These are phyloP conservation scores for Lachancea sp. DNA, from an alignment of 805 yeast genomes.

Conservation along the genomic window DNA sequence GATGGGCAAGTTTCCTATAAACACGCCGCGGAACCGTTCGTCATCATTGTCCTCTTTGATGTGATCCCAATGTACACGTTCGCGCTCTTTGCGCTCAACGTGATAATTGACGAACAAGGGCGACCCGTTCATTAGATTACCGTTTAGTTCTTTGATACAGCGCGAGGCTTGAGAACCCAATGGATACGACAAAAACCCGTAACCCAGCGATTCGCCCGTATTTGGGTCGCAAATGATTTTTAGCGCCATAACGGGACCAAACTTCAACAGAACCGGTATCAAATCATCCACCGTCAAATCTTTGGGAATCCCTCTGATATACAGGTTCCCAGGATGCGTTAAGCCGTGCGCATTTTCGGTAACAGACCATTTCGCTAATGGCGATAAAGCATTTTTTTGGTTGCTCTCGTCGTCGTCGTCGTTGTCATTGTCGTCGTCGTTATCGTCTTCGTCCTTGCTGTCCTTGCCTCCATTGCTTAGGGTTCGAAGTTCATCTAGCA, in stretches of 20 bases:
- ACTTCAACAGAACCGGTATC: slow-evolving; percentile 33
- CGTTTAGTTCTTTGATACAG: slow-evolving; percentile 54
- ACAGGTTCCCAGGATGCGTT: slow-evolving; percentile 53
- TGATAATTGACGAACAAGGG: slow-evolving; percentile 51
- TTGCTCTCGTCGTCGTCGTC: background rate
- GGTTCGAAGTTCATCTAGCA: slow-evolving; percentile 5
- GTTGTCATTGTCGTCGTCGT: background rate
- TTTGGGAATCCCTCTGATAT: slow-evolving; percentile 44
- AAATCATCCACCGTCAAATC: slow-evolving; percentile 36
- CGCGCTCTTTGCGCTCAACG: slow-evolving; percentile 56
- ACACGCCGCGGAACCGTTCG: slow-evolving; percentile 47
- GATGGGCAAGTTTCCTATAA: slow-evolving; percentile 46
- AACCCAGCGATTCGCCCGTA: slow-evolving; percentile 38
- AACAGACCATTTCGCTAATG: slow-evolving; percentile 24
- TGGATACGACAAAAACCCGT: slow-evolving; percentile 64
- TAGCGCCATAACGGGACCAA: slow-evolving; percentile 40
- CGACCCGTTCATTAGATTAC: slow-evolving; percentile 29
- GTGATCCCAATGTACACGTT: slow-evolving; percentile 32
- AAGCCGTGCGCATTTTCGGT: slow-evolving; percentile 26
- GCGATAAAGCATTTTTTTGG: background rate
- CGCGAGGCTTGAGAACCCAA: slow-evolving; percentile 51
- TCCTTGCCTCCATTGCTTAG: background rate
- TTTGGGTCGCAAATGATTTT: slow-evolving; percentile 42
- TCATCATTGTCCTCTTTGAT: slow-evolving; percentile 39
- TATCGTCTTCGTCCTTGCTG: background rate